phyloP scores from a whole-genome alignment of 345 rosid genomes.

The Eutrema japonicum region DNA sequence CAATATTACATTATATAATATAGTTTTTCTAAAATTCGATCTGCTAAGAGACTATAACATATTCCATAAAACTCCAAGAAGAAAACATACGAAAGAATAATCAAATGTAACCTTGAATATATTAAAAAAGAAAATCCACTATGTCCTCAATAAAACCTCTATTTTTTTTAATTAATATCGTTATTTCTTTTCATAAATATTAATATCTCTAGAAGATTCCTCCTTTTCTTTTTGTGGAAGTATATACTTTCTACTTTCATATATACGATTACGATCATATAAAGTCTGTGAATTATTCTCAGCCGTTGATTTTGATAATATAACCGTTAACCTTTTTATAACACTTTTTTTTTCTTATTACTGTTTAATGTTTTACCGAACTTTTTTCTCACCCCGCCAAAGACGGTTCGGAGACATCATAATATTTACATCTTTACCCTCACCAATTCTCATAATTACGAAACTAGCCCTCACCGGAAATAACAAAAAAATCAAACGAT shows the following conservation, averaged over 20 bases:
- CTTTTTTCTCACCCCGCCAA: slow-evolving; percentile 50
- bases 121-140: background rate
- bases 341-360: slow-evolving; percentile 33
- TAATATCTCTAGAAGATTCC: slow-evolving; percentile 6
- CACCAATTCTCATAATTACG: slow-evolving; percentile 32
- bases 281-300: slow-evolving; percentile 28
- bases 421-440: slow-evolving; percentile 64
- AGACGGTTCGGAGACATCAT: slow-evolving; percentile 45
- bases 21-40: slow-evolving; percentile 30
- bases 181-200: background rate
- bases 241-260: slow-evolving; percentile 24
- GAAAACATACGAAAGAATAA: slow-evolving; percentile 44
- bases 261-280: background rate
- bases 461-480: slow-evolving; percentile 24
- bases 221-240: slow-evolving; percentile 17
- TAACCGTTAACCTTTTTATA: slow-evolving; percentile 36
- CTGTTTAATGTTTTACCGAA: slow-evolving; percentile 45
- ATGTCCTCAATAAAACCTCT: slow-evolving; percentile 6
- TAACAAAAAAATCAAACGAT: slow-evolving; percentile 43
- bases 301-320: slow-evolving; percentile 36
- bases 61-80: slow-evolving; percentile 38
- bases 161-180: background rate
- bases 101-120: slow-evolving; percentile 25
- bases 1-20: slow-evolving; percentile 19
- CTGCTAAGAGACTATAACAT: slow-evolving; percentile 27